A percentile compares a stretch with the other conserved stretches of the same genome.
These are phyloP conservation scores for Globisporangium barbulae DNA, from an alignment of 352 stramenopile species.

Conservation along the genomic window DNA sequence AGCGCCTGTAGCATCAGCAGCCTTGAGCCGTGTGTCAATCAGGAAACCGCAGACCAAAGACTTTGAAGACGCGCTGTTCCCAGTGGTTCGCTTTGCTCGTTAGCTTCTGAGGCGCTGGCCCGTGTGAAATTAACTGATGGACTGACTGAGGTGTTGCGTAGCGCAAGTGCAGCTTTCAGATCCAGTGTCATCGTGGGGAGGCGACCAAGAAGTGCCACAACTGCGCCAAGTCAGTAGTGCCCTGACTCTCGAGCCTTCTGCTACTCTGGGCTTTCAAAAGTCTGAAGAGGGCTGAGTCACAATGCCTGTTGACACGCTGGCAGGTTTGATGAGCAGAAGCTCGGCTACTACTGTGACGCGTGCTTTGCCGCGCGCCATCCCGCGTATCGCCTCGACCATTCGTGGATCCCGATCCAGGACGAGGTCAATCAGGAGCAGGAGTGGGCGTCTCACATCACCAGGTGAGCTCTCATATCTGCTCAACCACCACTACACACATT, in stretches of 20 bases:
- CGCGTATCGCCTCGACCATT: slow-evolving; percentile 46
- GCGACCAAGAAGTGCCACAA: slow-evolving; percentile 67
- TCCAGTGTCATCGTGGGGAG: slow-evolving; percentile 35
- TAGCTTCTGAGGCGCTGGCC: not conserved
- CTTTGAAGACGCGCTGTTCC: slow-evolving; percentile 21
- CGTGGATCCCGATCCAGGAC: slow-evolving; percentile 52
- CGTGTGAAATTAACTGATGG: not conserved
- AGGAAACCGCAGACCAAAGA: slow-evolving; percentile 2
- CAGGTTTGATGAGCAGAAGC: slow-evolving; percentile 52
- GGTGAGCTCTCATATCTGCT: slow-evolving; percentile 20
- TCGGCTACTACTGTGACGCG: slow-evolving; percentile 64
- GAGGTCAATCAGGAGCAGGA: slow-evolving; percentile 55
- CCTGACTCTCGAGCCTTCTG: not conserved
- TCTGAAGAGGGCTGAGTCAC: too few relatives aligned
- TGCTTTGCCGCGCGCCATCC: slow-evolving; percentile 63
- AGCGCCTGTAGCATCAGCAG: not conserved
- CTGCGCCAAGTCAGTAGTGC: slow-evolving; percentile 48
- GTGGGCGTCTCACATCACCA: slow-evolving; percentile 54
- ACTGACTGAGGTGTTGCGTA: slow-evolving; percentile 2
- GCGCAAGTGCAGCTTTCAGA: slow-evolving; percentile 53
- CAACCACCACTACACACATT: not conserved
- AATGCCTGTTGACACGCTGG: not conserved
- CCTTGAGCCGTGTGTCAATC: not conserved
- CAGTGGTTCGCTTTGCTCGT: slow-evolving; percentile 1
- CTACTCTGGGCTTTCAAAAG: not conserved